phyloP scores from a whole-genome alignment of 108 stramenopile genomes.

The Pseudonitzschia multiseries region DNA sequence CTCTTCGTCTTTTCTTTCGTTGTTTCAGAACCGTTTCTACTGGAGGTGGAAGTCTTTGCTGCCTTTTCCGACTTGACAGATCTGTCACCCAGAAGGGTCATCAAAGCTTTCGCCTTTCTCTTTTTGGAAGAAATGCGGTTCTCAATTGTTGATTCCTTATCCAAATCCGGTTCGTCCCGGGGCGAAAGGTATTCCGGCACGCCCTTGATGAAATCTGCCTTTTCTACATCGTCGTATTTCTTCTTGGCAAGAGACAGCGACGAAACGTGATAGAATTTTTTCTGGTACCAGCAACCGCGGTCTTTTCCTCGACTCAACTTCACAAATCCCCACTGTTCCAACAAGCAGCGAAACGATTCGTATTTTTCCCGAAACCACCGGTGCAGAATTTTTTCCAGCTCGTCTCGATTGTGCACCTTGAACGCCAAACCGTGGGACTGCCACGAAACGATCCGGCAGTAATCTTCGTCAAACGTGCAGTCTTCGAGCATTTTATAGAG shows the following conservation, averaged over 20 bases:
- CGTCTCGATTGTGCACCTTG: constrained; percentile 59
- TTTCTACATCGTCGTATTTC: background rate
- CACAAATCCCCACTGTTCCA: constrained; percentile 75
- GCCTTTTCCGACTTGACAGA: background rate
- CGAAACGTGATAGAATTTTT: constrained; percentile 31
- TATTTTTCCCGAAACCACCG: constrained; percentile 34
- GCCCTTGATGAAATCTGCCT: constrained; percentile 5
- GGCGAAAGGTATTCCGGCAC: constrained; percentile 14
- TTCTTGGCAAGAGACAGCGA: background rate
- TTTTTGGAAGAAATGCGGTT: background rate
- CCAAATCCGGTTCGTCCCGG: constrained; percentile 18
- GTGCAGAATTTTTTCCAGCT: constrained; percentile 59
- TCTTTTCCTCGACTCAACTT: constrained; percentile 48
- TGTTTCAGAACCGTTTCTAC: background rate
- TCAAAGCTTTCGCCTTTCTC: background rate
- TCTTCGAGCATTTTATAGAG: constrained; percentile 62
- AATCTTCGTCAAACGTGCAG: constrained; percentile 52
- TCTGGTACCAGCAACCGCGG: constrained; percentile 43
- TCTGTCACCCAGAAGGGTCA: background rate
- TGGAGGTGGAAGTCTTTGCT: background rate
- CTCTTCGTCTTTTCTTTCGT: background rate
- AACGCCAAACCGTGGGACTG: constrained; percentile 67
- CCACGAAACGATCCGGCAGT: constrained; percentile 64
- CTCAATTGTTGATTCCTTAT: constrained; percentile 7
- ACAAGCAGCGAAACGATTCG: constrained; percentile 41